Evolutionary conservation across 2,329 filamentous ascomycete genomes (phyloP).

Genomic region (Pyricularia grisea): DNA sequence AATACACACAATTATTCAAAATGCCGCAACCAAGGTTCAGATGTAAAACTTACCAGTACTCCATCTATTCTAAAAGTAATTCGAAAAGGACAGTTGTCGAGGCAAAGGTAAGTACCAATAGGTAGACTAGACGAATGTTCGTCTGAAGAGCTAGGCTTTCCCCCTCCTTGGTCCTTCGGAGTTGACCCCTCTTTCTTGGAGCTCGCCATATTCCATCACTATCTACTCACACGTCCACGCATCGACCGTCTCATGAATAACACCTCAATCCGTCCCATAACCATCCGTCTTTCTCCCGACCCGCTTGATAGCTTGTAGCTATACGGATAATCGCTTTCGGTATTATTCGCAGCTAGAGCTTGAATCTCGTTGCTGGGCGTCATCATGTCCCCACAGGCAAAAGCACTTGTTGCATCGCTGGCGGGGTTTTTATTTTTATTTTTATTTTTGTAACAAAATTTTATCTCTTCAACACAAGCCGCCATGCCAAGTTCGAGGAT

Average conservation of each 20-base stretch:
- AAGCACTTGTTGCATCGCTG: background rate
- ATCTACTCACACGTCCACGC: background rate
- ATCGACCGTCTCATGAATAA: background rate
- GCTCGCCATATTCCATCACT: background rate
- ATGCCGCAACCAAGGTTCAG: background rate
- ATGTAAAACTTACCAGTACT: background rate
- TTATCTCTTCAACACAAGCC: too few species aligned
- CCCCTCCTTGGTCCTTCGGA: background rate
- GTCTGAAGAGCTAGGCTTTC: background rate
- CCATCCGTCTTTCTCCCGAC: background rate
- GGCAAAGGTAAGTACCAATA: background rate
- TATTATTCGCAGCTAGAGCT: background rate
- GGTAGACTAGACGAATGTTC: background rate
- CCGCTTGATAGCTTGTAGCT: background rate
- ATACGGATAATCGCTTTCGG: background rate
- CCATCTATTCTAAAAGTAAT: background rate
- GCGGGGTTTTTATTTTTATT: too few species aligned
- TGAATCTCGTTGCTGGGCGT: background rate
- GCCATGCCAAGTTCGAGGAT: background rate
- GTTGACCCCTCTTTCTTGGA: background rate
- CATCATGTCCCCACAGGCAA: background rate
- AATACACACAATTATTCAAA: background rate
- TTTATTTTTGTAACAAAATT: too few species aligned
- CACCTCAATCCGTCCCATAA: background rate
- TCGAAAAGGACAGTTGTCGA: background rate